Evolutionary conservation across 805 yeast species (phyloP).

Genomic region (Teunomyces tritomae): DNA sequence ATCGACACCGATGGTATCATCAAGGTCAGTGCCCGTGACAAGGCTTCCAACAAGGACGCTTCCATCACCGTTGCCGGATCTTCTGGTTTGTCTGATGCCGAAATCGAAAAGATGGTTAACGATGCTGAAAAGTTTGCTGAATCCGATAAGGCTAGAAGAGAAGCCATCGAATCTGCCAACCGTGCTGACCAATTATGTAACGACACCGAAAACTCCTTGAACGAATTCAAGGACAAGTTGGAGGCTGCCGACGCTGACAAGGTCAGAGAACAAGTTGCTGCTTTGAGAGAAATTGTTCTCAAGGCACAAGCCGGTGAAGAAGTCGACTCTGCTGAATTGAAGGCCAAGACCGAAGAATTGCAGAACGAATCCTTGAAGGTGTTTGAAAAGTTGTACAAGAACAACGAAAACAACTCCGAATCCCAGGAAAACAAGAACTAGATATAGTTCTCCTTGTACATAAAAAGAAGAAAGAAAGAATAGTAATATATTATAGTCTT

Average conservation of each 20-base stretch:
- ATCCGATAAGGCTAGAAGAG: constrained; percentile 83
- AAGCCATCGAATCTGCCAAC: constrained; percentile 81
- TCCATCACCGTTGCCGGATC: constrained; percentile 96
- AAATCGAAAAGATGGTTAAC: constrained; percentile 86
- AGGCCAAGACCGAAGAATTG: constrained; percentile 71
- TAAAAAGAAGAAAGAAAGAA: constrained; percentile 6
- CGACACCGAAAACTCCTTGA: constrained; percentile 48
- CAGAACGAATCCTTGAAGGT: constrained; percentile 73
- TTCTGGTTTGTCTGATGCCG: constrained; percentile 85
- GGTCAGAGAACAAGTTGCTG: constrained; percentile 50
- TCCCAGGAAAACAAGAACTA: constrained; percentile 29
- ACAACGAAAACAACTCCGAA: constrained; percentile 20
- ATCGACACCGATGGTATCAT: constrained; percentile 97
- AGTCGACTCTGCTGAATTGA: constrained; percentile 61
- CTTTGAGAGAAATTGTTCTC: constrained; percentile 63
- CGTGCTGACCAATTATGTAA: constrained; percentile 74
- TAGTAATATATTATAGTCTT: neutral
- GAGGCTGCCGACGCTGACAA: constrained; percentile 46
- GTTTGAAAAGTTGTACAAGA: constrained; percentile 58
- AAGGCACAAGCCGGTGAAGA: constrained; percentile 64
- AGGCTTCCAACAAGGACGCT: constrained; percentile 90
- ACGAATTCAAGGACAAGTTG: constrained; percentile 47
- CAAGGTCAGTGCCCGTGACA: constrained; percentile 91
- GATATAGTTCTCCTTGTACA: constrained; percentile 11
- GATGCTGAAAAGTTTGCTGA: constrained; percentile 89